Evolutionary conservation across 805 yeast genomes (phyloP).

Genomic region (Phaffomyces opuntiae): DNA sequence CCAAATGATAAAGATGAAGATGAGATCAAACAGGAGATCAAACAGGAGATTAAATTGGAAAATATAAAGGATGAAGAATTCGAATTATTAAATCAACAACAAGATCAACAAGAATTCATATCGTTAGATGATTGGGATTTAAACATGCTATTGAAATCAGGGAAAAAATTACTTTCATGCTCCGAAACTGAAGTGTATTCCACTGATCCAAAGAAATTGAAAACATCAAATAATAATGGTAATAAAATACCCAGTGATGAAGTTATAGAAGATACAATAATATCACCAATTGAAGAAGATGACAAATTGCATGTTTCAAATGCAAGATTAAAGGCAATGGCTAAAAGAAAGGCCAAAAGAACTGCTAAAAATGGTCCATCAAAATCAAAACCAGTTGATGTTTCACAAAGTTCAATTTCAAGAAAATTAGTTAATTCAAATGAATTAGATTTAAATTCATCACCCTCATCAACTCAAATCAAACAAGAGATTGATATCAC

Average conservation of each 20-base stretch:
- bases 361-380: conserved; percentile 46
- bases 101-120: conserved; percentile 29
- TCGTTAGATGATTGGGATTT: conserved; percentile 46
- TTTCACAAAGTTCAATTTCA: conserved; percentile 66
- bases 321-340: conserved; percentile 88
- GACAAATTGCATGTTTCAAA: conserved; percentile 31
- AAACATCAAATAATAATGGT: conserved; percentile 32
- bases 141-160: conserved; percentile 40
- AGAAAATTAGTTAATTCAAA: conserved; percentile 37
- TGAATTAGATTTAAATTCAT: conserved; percentile 15
- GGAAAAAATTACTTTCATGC: conserved; percentile 36
- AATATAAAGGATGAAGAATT: conserved; percentile 14
- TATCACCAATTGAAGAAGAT: conserved; percentile 1
- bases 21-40: conserved; percentile 10
- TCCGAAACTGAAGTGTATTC: conserved; percentile 15
- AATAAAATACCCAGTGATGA: conserved; percentile 32
- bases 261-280: conserved; percentile 24
- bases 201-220: conserved; percentile 31
- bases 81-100: conserved; percentile 13
- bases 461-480: conserved; percentile 12
- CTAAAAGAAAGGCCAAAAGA: conserved; percentile 81
- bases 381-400: conserved; percentile 49
- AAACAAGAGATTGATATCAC: conserved; percentile 49
- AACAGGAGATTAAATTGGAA: conserved; percentile 13
- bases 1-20: conserved; percentile 41